Base-by-base conservation (phyloP, 2,329 filamentous ascomycete species). In the Colletotrichum zoysiae region DNA sequence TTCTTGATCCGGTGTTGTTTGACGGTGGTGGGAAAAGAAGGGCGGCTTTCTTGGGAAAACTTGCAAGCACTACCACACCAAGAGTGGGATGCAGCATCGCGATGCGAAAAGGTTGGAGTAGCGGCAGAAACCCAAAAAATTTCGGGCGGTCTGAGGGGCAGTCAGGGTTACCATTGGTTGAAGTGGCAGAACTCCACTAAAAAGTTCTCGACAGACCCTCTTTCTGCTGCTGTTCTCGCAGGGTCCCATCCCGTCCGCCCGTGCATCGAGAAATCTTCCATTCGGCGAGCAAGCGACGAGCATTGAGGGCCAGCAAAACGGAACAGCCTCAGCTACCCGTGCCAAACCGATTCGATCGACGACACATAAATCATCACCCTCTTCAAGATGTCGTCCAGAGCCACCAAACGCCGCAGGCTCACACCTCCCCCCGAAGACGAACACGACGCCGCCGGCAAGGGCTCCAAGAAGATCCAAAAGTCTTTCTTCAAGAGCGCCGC, bases 401-500 rank as follows among this genome's bases (percentile, higher is more conserved):
- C 86, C 11, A 78, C 84, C 2, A 91, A 91, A 76, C 84, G 89
- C 77, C 85, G 89, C 77, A 90, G 86, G 81, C 80, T 91, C 64
- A 88, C 85, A 59, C 88, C 89, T 44, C 82, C 85, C 26, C 81
- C 83, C 1, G 84, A 86, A 55, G 86, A 85, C 56, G 85, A 86
- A 57, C 77, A 78, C 16, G 69, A 77, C 64, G 75, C 74, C 40
- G 71, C 77, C 38, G 65, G 63, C 57, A 72, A 65, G 58, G 77
- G 78, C 8, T 80, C 79, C 4, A 81, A 78, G 71, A 85, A 82
- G 65, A 81, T 85, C n/a, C 86, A 89, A 70, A 88, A 88, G 75
- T 87, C 88, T 65, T 95, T 95, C 80, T 88, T 93, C 83, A 89
- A 89, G 77, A 91, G 89, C 77, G 94, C 93, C 7, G 87, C 93